Evolutionary conservation across 1,284 basidiomycete species (phyloP), one percentile per base, ranked within the genome.

Genomic region (Puccinia horiana): DNA sequence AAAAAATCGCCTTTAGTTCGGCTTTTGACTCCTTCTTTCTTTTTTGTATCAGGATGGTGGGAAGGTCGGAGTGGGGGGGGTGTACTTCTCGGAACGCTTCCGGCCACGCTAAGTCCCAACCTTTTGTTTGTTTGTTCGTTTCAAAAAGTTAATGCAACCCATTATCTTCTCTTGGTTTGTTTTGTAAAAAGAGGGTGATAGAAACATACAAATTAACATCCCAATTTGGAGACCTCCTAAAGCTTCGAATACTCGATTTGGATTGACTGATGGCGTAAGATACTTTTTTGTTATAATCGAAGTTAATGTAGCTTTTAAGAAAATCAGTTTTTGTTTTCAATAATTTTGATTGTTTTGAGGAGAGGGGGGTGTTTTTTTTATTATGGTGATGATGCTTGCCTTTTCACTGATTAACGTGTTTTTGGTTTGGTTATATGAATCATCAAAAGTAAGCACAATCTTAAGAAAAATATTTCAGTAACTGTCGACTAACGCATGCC

Each of bases 51-150:
- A 16, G 44, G 16, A 47, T 8, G 16, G 44, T 16, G 44, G 44
- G 16, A 47, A 47, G 16, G 44, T 47, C 18, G 20, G 20, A 23
- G 23, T 54, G 52, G 52, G 16, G 8, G 32, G 35, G 40, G 20
- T 49, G 20, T 26, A 79, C 76, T 11, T 79, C 63, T 40, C 76
- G 14, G 37, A 79, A 79, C 32, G 76, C 61, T 79, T 79, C 76
- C 20, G 76, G 76, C 76, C 76, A 79, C 16, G 76, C 76, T 49
- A 79, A 67, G 70, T 79, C 76, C 76, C 76, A 79, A 44, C 76
- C 76, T 79, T n/a, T n/a, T n/a, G n/a, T n/a, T n/a, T n/a, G 23
- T 26, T 6, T 44, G 20, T 11, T 37, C 18, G 14, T 47, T 47
- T 16, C 44, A 8, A 47, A 47, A 11, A 52, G n/a, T 11, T n/a